phyloP scores from a whole-genome alignment of 192 early-diverging fungal genomes.

The Umbelopsis isabellina region DNA sequence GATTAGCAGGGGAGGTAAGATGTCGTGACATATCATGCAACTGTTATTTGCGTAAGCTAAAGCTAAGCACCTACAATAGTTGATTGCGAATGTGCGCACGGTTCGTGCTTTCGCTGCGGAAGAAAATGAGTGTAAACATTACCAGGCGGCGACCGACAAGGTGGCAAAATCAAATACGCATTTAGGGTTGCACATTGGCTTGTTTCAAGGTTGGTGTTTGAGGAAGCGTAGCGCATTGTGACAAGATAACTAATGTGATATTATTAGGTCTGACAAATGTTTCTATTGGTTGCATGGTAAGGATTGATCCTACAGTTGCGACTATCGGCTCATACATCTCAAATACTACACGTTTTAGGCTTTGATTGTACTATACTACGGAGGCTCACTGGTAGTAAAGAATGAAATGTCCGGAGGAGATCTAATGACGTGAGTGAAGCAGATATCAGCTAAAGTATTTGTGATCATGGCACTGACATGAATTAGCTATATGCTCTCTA shows the following conservation, averaged over 20 bases:
- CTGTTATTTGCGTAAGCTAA: background rate
- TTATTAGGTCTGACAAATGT: constrained; percentile 52
- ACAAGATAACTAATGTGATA: background rate
- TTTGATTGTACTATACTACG: constrained; percentile 64
- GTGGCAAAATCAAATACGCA: constrained; percentile 45
- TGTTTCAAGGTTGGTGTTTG: constrained; percentile 53
- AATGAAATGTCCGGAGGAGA: constrained; percentile 62
- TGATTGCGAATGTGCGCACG: constrained; percentile 59
- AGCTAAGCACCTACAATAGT: constrained; percentile 15
- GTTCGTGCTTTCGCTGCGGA: constrained; percentile 66
- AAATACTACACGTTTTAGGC: background rate
- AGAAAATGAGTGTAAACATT: constrained; percentile 52
- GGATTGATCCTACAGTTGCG: background rate
- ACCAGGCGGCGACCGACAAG: constrained; percentile 43
- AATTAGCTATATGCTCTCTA: constrained; percentile 54
- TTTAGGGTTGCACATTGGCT: constrained; percentile 64
- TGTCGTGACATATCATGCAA: background rate
- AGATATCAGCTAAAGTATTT: background rate
- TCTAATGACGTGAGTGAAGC: constrained; percentile 53
- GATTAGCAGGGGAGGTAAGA: constrained; percentile 56
- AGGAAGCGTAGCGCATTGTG: background rate
- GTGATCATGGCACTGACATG: background rate
- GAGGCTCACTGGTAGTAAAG: constrained; percentile 50
- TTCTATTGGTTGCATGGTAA: constrained; percentile 58
- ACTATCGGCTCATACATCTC: no score